Conservation (phyloP, 495 filamentous ascomycete genomes). For the Oidiodendron maius region DNA sequence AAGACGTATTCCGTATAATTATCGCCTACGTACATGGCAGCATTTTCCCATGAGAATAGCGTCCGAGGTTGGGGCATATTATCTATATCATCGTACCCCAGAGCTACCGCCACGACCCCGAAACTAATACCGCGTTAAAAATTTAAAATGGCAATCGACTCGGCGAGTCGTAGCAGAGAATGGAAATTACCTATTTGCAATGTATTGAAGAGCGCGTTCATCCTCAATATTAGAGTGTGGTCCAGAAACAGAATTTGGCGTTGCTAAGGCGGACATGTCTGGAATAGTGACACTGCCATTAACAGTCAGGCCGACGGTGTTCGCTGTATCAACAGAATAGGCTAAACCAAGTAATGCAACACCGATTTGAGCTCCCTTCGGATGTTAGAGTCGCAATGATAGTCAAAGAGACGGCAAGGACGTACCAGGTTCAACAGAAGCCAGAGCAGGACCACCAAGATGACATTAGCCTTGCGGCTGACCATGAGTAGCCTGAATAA, state of each 20-base stretch:
- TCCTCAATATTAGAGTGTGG: background rate
- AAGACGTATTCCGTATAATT: background rate
- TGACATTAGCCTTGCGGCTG: background rate
- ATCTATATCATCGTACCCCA: background rate
- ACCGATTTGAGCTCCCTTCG: background rate
- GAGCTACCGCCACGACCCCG: background rate
- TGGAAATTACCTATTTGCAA: constrained; percentile 5
- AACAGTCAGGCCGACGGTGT: background rate
- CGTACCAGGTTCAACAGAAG: background rate
- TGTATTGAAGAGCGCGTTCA: constrained; percentile 4
- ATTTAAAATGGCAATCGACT: too few relatives aligned
- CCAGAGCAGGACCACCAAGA: background rate
- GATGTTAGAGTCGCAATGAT: background rate
- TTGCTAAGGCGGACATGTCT: background rate
- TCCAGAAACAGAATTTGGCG: background rate
- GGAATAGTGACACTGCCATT: constrained; percentile 1
- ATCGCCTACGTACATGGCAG: background rate
- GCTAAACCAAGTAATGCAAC: background rate
- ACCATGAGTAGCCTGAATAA: background rate
- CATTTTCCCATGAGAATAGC: background rate
- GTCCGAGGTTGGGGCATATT: background rate
- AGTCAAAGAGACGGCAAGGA: background rate
- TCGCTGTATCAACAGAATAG: background rate
- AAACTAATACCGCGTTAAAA: background rate
- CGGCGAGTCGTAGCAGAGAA: background rate